A percentile compares a stretch with the other conserved stretches of the same genome.
Conservation (phyloP, 2,329 filamentous ascomycete species). For the Curvularia lunata region DNA sequence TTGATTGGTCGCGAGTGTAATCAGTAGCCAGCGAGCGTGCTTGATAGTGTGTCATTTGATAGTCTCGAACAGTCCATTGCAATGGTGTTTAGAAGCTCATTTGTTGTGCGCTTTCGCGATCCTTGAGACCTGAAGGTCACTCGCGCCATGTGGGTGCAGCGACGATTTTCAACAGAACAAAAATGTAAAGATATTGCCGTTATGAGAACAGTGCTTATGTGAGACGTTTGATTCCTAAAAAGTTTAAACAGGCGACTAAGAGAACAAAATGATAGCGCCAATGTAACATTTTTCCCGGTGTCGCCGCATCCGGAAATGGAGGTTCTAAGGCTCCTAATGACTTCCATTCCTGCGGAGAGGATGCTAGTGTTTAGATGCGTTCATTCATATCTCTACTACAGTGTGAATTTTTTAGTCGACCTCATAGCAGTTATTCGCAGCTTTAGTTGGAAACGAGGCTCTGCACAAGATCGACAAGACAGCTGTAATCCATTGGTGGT, state of each 20-base stretch:
- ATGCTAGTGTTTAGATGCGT: too few species aligned
- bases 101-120: background rate
- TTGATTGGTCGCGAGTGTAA: background rate
- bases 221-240: background rate
- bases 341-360: too few species aligned
- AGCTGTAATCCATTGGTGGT: too few species aligned
- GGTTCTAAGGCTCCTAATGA: too few species aligned
- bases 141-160: background rate
- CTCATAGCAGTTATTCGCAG: too few species aligned
- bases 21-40: background rate
- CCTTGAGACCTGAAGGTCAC: background rate
- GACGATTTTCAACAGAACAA: background rate
- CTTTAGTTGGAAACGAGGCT: too few species aligned
- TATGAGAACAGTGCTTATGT: background rate
- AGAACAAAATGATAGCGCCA: background rate
- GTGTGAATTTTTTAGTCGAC: too few species aligned
- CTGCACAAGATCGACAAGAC: too few species aligned
- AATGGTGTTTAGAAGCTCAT: background rate
- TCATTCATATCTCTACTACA: too few species aligned
- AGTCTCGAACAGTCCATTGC: conserved; percentile 3
- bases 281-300: too few species aligned
- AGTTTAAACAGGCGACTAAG: background rate
- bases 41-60: background rate
- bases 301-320: too few species aligned
- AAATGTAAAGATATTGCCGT: background rate